A percentile compares a stretch with the other conserved stretches of the same genome.
phyloP scores from a whole-genome alignment of 768 basidiomycete genomes.

The Tubosaeta sp. region DNA sequence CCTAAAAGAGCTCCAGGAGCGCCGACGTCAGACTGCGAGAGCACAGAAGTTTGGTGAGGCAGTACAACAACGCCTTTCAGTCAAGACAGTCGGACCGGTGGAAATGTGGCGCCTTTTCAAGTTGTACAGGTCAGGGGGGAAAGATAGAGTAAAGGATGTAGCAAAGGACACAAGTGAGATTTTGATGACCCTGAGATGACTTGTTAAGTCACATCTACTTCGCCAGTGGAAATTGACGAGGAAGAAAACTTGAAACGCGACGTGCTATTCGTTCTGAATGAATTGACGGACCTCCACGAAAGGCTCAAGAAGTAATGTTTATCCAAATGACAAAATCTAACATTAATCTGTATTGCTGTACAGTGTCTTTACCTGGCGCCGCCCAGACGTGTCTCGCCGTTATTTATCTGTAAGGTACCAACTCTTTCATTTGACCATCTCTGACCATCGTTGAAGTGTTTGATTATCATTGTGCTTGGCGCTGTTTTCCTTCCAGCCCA shows the following conservation, averaged over 20 bases:
- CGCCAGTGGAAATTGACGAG: conserved; percentile 11
- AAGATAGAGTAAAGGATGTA: conserved; percentile 29
- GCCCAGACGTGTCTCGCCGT: conserved; percentile 43
- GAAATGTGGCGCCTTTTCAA: conserved; percentile 54
- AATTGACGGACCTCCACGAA: conserved; percentile 59
- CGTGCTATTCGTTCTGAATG: conserved; percentile 38
- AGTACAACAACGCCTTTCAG: conserved; percentile 43
- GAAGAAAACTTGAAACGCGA: conserved; percentile 42
- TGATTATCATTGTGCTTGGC: conserved; percentile 37
- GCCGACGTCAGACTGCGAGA: conserved; percentile 42
- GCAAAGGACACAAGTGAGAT: conserved; percentile 6
- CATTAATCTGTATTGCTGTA: conserved; percentile 1
- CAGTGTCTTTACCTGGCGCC: conserved; percentile 69
- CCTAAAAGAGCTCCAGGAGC: conserved; percentile 48
- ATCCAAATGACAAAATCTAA: not conserved
- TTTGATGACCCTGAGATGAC: not conserved
- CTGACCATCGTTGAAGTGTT: conserved; percentile 27
- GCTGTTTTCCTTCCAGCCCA: conserved; percentile 44
- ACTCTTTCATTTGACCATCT: not conserved
- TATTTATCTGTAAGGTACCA: conserved; percentile 43
- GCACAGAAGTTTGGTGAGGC: conserved; percentile 52
- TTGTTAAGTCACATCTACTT: not conserved
- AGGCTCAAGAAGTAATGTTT: conserved; percentile 53
- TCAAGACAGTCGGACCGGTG: conserved; percentile 43
- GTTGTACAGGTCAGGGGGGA: conserved; percentile 37